Base-by-base conservation (phyloP, 176 grass and related monocot genomes). In the Microstegium vimineum region DNA sequence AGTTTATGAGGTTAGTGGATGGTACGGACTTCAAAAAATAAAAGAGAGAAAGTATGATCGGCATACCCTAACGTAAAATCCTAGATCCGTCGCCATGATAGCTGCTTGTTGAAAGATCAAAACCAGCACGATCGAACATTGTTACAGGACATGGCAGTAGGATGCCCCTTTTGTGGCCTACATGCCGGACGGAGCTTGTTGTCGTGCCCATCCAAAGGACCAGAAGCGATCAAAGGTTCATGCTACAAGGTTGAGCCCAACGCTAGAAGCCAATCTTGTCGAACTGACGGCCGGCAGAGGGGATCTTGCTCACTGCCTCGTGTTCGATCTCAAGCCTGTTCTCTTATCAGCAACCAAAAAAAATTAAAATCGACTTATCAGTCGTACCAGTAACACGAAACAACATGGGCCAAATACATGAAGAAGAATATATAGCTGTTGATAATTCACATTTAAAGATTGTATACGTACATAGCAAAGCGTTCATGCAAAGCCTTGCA, bases 401-500 rank as follows among this genome's bases (percentile, higher is more conserved):
- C 26, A 20, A 5, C 9, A 62, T 27, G 5, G 37, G 14, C 2
- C 38, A 45, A 41, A 31, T 72, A 4, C 26, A 78, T 46, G 37
- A 78, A 45, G 0, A 41, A 78, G 4, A 60, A 0, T 13, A 9
- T 0, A 66, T 66, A 79, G 46, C 6, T 49, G 10, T 18, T 79
- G n/a, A n/a, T 82, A 51, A 85, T 85, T 84, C 70, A 81, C 76
- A 85, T 25, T 81, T 85, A 35, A 75, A 60, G 56, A 60, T 60
- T 60, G 41, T 66, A n/a, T n/a, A n/a, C n/a, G n/a, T n/a, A 79
- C 40, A 32, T 15, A 43, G 17, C 59, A 57, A 83, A 75, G n/a
- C 76, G 81, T 71, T 71, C 77, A 77, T 73, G 72, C 71, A 64
- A 73, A 45, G 72, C 83, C 65, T 73, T 82, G 82, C 87, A 89